Evolutionary conservation across 306 rosid species (phyloP), one percentile per base, ranked within the genome.

Genomic region (Hippophae tibetana): DNA sequence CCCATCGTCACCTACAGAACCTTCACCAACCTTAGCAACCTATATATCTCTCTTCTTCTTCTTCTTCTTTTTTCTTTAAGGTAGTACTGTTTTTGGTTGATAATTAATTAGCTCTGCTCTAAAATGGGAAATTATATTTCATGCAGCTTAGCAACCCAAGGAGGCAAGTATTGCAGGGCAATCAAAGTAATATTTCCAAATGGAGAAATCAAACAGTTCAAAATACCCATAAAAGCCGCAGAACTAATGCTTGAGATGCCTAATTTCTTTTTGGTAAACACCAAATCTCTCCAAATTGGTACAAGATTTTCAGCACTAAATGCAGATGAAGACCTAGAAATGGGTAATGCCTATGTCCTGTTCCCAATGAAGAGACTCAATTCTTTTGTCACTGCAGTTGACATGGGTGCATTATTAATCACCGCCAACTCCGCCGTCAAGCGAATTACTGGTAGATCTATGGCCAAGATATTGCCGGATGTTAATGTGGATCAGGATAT

Each of bases 221-320:
- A 67, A 8, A 76, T 81, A 0, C 9, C 71, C 5, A 42, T 82
- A 47, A 92, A 80, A 25, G 96, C 86, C 7, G 96, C 96, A 0
- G 99, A 92, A 72, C 86, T 92, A 60, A 92, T 92, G 99, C 72
- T 92, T 1, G 96, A 88, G 51, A 60, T 71, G 8, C 96, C 95
- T 1, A 69, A 52, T 12, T 58, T 53, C 43, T 92, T 92, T 68
- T 27, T 86, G 0, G 64, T 78, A 13, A 77, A 80, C 61, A 84
- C 96, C 1, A 64, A 43, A 1, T 85, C 95, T 26, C 87, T 92
- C 0, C 93, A 83, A 58, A 78, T 92, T 6, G 86, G 89, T 11
- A 54, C 80, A 40, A 56, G 99, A 6, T 92, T 92, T 78, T 71
- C 80, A 43, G 82, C 93, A 10, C 89, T 92, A 45, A 26, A 14